phyloP scores from a whole-genome alignment of 129 eudicot genomes.

The Ambrosia artemisiifolia region DNA sequence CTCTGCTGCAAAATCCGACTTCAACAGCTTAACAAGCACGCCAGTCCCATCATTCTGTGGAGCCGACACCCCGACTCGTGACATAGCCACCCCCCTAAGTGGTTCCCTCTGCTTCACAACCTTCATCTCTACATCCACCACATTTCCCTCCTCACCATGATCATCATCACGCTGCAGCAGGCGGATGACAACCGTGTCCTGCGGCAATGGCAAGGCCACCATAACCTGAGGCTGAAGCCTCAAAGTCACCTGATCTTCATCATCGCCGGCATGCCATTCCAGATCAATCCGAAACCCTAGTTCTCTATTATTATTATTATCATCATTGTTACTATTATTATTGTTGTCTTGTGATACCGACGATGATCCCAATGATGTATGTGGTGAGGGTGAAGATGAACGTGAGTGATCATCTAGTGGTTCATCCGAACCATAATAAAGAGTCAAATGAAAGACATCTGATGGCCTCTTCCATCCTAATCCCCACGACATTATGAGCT shows the following conservation, averaged over 20 bases:
- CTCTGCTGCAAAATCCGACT: slow-evolving; percentile 47
- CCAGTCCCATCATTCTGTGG: slow-evolving; percentile 90
- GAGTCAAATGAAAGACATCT: slow-evolving; percentile 68
- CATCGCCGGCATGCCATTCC: slow-evolving; percentile 96
- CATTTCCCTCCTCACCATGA: slow-evolving; percentile 21
- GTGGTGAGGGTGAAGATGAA: slow-evolving; percentile 47
- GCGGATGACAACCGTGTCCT: slow-evolving; percentile 65
- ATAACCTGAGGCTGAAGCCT: slow-evolving; percentile 89
- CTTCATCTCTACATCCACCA: slow-evolving; percentile 66
- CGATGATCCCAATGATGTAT: slow-evolving; percentile 40
- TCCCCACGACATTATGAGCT: slow-evolving; percentile 90
- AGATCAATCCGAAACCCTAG: slow-evolving; percentile 75
- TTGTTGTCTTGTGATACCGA: slow-evolving; percentile 19
- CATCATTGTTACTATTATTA: background rate
- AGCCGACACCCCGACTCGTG: slow-evolving; percentile 67
- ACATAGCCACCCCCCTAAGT: slow-evolving; percentile 60
- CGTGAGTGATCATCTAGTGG: slow-evolving; percentile 44
- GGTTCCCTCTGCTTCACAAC: slow-evolving; percentile 92
- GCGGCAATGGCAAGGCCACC: slow-evolving; percentile 88
- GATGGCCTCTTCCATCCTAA: slow-evolving; percentile 94
- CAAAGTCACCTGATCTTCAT: slow-evolving; percentile 93
- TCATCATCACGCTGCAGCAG: slow-evolving; percentile 30
- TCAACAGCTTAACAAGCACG: slow-evolving; percentile 70
- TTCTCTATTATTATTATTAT: slow-evolving; percentile 16
- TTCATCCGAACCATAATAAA: slow-evolving; percentile 66